These are phyloP conservation scores for Aspergillus candidus DNA, from an alignment of 2,329 filamentous ascomycete genomes.

Conservation along the genomic window DNA sequence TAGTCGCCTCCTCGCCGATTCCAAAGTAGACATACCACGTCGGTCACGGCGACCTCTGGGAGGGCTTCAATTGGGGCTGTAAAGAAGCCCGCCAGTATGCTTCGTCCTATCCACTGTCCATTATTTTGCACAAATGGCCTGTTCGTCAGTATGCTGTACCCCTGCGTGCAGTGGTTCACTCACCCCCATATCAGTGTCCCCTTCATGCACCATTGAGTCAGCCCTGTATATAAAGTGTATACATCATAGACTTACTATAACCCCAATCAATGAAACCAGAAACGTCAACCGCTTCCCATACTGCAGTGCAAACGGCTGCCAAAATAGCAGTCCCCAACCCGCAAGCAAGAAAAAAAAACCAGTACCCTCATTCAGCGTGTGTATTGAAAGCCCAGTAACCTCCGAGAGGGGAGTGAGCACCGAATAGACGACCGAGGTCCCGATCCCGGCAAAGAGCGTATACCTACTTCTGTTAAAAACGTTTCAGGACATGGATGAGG, in stretches of 20 bases:
- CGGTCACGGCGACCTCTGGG: slow-evolving; percentile 37
- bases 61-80: slow-evolving; percentile 38
- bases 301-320: slow-evolving; percentile 44
- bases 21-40: slow-evolving; percentile 28
- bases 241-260: slow-evolving; percentile 19
- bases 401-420: slow-evolving; percentile 33
- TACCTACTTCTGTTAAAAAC: slow-evolving; percentile 24
- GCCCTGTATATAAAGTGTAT: neutral
- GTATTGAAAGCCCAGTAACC: slow-evolving; percentile 30
- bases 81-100: slow-evolving; percentile 35
- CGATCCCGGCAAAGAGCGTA: slow-evolving; percentile 34
- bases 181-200: slow-evolving; percentile 30
- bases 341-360: slow-evolving; percentile 39
- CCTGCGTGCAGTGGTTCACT: slow-evolving; percentile 1
- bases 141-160: neutral
- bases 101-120: slow-evolving; percentile 37
- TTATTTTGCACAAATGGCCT: slow-evolving; percentile 29
- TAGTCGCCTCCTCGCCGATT: neutral
- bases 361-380: slow-evolving; percentile 34
- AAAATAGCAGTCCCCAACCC: slow-evolving; percentile 42
- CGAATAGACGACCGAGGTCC: slow-evolving; percentile 35
- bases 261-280: slow-evolving; percentile 28
- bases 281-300: slow-evolving; percentile 38
- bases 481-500: slow-evolving; percentile 1
- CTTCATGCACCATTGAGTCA: slow-evolving; percentile 9